Conservation (phyloP, 2,329 filamentous ascomycete genomes). For the Diaporthe citrichinensis region DNA sequence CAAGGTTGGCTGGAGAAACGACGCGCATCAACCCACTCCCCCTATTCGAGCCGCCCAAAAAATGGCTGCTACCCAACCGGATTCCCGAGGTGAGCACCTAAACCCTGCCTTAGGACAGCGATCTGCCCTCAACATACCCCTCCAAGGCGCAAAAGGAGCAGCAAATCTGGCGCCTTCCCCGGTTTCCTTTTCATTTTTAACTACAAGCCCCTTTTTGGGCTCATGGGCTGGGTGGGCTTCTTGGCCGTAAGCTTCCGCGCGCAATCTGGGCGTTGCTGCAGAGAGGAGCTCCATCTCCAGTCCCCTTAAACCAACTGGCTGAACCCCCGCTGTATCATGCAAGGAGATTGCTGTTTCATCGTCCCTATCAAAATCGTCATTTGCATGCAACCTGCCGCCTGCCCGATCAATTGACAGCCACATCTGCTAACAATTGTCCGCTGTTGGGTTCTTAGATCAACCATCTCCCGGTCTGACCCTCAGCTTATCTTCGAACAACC, state of each 20-base stretch:
- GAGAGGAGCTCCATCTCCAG: slow-evolving; percentile 42
- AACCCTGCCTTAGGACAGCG: slow-evolving; percentile 33
- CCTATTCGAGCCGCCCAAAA: slow-evolving; percentile 33
- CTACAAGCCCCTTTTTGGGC: slow-evolving; percentile 25
- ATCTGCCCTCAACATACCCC: slow-evolving; percentile 30
- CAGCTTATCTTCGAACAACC: slow-evolving; percentile 86
- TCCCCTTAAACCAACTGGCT: slow-evolving; percentile 54
- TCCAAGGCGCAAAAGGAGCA: slow-evolving; percentile 18
- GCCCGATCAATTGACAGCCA: slow-evolving; percentile 44
- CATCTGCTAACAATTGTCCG: slow-evolving; percentile 44
- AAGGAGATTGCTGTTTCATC: slow-evolving; percentile 63
- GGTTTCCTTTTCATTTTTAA: slow-evolving; percentile 13
- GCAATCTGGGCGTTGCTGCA: slow-evolving; percentile 27
- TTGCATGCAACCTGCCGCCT: slow-evolving; percentile 55
- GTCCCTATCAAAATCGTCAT: slow-evolving; percentile 59
- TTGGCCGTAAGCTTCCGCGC: slow-evolving; percentile 28
- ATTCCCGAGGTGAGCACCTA: slow-evolving; percentile 38
- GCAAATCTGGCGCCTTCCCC: slow-evolving; percentile 32
- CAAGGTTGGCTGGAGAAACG: slow-evolving; percentile 25
- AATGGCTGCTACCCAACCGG: slow-evolving; percentile 41
- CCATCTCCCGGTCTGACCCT: slow-evolving; percentile 70
- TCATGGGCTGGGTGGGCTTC: slow-evolving; percentile 26
- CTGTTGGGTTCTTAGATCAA: slow-evolving; percentile 54
- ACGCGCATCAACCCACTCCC: slow-evolving; percentile 38
- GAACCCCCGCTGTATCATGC: slow-evolving; percentile 59